Percentiles rank a stretch among this genome's conserved stretches.
phyloP scores from a whole-genome alignment of 768 basidiomycete species.

The Termitomyces sp. region DNA sequence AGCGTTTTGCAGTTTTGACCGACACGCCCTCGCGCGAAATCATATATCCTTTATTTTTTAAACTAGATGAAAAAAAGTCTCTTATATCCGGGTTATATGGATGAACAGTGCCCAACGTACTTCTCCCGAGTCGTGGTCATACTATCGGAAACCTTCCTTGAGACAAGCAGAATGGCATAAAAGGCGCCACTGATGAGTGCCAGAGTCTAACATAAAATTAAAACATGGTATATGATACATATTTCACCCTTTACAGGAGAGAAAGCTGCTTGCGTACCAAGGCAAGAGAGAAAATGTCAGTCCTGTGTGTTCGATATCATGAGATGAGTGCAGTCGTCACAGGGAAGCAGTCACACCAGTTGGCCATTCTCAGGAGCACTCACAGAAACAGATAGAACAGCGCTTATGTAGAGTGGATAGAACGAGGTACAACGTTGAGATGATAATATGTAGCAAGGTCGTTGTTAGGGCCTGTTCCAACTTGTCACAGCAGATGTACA shows the following conservation, averaged over 20 bases:
- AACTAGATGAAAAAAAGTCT: background rate
- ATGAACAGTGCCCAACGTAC: constrained; percentile 26
- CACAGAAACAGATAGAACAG: background rate
- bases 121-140: constrained; percentile 47
- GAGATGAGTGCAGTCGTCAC: background rate
- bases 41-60: constrained; percentile 52
- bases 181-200: constrained; percentile 40
- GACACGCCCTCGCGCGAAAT: constrained; percentile 58
- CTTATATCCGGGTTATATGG: background rate
- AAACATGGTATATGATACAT: background rate
- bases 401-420: background rate
- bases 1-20: constrained; percentile 55
- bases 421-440: background rate
- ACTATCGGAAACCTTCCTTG: constrained; percentile 33
- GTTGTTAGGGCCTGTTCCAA: too few species aligned
- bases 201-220: constrained; percentile 34
- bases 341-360: constrained; percentile 5
- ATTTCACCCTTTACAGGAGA: constrained; percentile 2
- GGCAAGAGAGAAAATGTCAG: constrained; percentile 37
- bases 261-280: constrained; percentile 24
- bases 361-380: constrained; percentile 1
- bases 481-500: background rate
- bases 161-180: constrained; percentile 33
- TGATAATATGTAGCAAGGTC: background rate
- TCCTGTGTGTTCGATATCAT: constrained; percentile 20